These are phyloP conservation scores for Pyracantha coccinea DNA, from an alignment of 331 rosid species.

Conservation along the genomic window DNA sequence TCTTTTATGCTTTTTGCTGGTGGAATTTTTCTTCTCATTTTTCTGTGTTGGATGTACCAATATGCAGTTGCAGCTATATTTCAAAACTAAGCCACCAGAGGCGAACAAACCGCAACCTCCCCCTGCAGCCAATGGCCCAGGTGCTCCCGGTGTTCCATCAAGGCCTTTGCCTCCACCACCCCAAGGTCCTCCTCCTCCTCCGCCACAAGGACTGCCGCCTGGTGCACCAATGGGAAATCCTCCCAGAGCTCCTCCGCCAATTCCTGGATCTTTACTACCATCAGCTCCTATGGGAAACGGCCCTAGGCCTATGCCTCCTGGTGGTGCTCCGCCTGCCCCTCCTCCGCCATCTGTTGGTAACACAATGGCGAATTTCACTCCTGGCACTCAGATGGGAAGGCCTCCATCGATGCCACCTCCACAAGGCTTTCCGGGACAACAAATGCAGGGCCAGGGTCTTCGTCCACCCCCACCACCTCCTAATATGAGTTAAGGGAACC, in stretches of 20 bases:
- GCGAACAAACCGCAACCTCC: slow-evolving; percentile 71
- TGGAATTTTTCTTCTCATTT: slow-evolving; percentile 15
- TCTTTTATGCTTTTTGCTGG: slow-evolving; percentile 2
- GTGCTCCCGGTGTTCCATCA: slow-evolving; percentile 77
- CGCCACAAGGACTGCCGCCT: slow-evolving; percentile 75
- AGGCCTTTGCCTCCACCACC: slow-evolving; percentile 84
- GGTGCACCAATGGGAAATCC: slow-evolving; percentile 63
- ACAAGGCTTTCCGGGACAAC: slow-evolving; percentile 64
- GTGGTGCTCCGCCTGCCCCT: slow-evolving; percentile 74
- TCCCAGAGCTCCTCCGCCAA: slow-evolving; percentile 73
- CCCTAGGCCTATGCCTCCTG: slow-evolving; percentile 72
- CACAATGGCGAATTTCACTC: slow-evolving; percentile 43
- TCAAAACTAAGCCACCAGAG: slow-evolving; percentile 86
- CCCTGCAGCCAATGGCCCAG: slow-evolving; percentile 55
- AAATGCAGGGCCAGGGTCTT: slow-evolving; percentile 43
- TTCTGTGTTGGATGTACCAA: slow-evolving; percentile 1
- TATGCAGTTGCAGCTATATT: slow-evolving; percentile 87
- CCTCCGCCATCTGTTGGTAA: slow-evolving; percentile 68
- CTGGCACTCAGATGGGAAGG: slow-evolving; percentile 38
- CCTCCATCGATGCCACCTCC: slow-evolving; percentile 66
- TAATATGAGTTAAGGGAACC: slow-evolving; percentile 47
- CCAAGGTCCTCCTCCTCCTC: slow-evolving; percentile 87
- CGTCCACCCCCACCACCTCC: slow-evolving; percentile 67
- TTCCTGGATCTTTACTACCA: slow-evolving; percentile 68
- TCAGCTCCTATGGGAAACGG: slow-evolving; percentile 81